Percentiles rank a stretch among this genome's conserved stretches.
Conservation (phyloP, 768 basidiomycete species). For the Clitopilus passeckerianus region DNA sequence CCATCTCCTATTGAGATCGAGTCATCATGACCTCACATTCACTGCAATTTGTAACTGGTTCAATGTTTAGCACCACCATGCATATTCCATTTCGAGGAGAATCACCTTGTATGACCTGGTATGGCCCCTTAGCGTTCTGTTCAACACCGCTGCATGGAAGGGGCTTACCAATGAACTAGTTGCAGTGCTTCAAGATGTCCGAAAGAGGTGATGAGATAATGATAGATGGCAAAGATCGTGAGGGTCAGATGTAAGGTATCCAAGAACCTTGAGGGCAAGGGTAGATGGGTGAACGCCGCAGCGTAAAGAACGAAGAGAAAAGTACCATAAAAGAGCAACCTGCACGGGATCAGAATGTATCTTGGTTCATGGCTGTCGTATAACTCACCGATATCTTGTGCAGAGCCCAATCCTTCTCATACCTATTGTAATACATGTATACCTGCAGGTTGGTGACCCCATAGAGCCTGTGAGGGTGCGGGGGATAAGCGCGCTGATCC, state of each 20-base stretch:
- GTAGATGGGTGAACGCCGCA: neutral
- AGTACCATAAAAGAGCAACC: neutral
- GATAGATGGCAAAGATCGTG: conserved; percentile 22
- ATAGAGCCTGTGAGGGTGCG: conserved; percentile 9
- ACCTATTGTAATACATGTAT: conserved; percentile 14
- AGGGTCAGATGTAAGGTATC: conserved; percentile 22
- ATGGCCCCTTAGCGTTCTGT: neutral
- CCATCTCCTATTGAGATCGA: neutral
- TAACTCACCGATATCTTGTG: conserved; percentile 9
- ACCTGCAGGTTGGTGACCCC: conserved; percentile 17
- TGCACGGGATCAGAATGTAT: neutral
- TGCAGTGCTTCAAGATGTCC: conserved; percentile 14
- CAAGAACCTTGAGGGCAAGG: conserved; percentile 13
- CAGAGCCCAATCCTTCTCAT: conserved; percentile 11
- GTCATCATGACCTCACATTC: conserved; percentile 8
- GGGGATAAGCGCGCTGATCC: no score
- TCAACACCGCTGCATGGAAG: conserved; percentile 15
- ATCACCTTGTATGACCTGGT: neutral
- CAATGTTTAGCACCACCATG: neutral
- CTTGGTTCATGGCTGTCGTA: neutral
- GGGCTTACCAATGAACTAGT: conserved; percentile 8
- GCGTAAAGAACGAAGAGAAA: neutral
- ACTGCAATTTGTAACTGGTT: conserved; percentile 12
- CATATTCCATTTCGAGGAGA: neutral
- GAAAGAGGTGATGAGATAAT: conserved; percentile 18